A percentile compares a stretch with the other conserved stretches of the same genome.
phyloP scores from a whole-genome alignment of 768 basidiomycete species.

The Leucocoprinus sp. region DNA sequence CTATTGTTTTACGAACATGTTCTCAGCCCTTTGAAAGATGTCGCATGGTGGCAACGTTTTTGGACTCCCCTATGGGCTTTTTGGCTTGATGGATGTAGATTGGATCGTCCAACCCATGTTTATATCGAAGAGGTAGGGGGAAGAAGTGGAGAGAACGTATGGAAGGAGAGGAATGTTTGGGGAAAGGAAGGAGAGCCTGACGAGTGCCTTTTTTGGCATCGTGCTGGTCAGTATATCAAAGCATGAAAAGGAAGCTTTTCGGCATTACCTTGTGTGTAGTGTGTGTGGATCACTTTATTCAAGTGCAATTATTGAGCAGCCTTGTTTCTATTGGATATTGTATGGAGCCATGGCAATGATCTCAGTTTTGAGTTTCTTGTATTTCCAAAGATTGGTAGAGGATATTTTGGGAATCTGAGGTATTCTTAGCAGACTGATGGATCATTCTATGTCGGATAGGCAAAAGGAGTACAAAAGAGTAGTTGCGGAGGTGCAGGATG shows the following conservation, averaged over 20 bases:
- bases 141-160: conserved; percentile 29
- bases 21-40: conserved; percentile 38
- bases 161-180: conserved; percentile 40
- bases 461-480: too few species aligned
- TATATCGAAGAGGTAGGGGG: conserved; percentile 32
- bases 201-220: conserved; percentile 56
- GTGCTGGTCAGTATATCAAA: conserved; percentile 49
- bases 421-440: too few species aligned
- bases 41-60: conserved; percentile 65
- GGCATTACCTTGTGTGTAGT: too few species aligned
- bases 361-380: too few species aligned
- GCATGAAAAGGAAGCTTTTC: background rate
- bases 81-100: conserved; percentile 53
- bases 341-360: too few species aligned
- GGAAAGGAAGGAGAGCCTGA: conserved; percentile 43
- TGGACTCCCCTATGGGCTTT: conserved; percentile 66
- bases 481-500: too few species aligned
- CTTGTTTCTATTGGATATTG: too few species aligned
- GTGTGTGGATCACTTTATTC: background rate
- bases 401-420: too few species aligned
- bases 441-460: too few species aligned
- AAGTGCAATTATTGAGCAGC: too few species aligned
- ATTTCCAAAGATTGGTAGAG: too few species aligned
- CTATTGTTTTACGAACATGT: conserved; percentile 71
- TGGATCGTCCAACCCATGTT: conserved; percentile 49